Evolutionary conservation across 1,284 basidiomycete genomes (phyloP).

Genomic region (Malassezia globosa): DNA sequence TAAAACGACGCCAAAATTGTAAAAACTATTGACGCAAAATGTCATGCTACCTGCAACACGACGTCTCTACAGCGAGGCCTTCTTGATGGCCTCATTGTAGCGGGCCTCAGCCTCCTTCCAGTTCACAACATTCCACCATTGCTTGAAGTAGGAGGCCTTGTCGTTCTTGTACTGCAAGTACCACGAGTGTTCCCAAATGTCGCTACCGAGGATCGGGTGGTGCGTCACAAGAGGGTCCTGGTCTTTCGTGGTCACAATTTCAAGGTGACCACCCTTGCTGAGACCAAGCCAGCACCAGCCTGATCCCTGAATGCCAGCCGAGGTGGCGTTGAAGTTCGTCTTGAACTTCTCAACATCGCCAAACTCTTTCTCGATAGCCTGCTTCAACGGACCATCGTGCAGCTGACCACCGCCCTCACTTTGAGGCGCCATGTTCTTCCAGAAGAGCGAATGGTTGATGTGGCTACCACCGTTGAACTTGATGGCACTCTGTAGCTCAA

Average conservation of each 20-base stretch:
- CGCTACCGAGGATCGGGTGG: slow-evolving; percentile 82
- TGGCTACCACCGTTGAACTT: slow-evolving; percentile 77
- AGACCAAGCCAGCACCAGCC: slow-evolving; percentile 85
- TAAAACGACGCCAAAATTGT: too few species aligned
- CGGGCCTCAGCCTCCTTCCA: slow-evolving; percentile 17
- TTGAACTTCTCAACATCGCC: slow-evolving; percentile 67
- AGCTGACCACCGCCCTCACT: slow-evolving; percentile 55
- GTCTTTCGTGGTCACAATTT: slow-evolving; percentile 72
- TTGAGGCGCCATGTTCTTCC: slow-evolving; percentile 64
- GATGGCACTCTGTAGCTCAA: slow-evolving; percentile 71
- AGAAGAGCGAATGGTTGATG: slow-evolving; percentile 82
- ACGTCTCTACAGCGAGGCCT: slow-evolving; percentile 12
- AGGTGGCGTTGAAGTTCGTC: slow-evolving; percentile 70
- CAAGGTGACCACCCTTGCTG: slow-evolving; percentile 56
- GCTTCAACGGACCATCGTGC: slow-evolving; percentile 59
- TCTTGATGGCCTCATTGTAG: slow-evolving; percentile 14
- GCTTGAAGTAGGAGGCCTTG: slow-evolving; percentile 19
- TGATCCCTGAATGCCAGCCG: slow-evolving; percentile 88
- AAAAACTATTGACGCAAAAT: background rate
- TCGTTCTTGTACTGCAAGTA: slow-evolving; percentile 45
- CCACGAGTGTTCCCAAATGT: slow-evolving; percentile 80
- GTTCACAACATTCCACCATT: slow-evolving; percentile 21
- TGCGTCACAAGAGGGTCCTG: slow-evolving; percentile 86
- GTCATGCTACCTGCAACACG: background rate
- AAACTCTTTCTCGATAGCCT: slow-evolving; percentile 71